Conservation (phyloP, 1,284 basidiomycete species). For the Lentinula novae-zelandiae region DNA sequence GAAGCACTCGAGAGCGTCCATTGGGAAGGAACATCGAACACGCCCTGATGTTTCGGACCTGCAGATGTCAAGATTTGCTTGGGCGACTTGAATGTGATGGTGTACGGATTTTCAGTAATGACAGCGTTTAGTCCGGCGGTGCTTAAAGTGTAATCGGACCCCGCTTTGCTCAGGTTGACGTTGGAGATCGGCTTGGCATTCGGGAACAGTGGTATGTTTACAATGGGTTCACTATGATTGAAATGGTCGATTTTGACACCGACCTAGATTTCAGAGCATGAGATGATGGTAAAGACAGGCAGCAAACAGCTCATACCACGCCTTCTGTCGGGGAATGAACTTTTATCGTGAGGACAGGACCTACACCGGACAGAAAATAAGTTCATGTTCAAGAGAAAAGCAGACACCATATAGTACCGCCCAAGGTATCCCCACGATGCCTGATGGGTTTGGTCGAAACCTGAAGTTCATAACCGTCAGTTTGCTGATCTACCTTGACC, state of each 20-base stretch:
- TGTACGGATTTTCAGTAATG: slow-evolving; percentile 57
- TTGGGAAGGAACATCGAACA: slow-evolving; percentile 62
- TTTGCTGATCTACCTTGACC: slow-evolving; percentile 38
- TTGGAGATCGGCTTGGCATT: slow-evolving; percentile 47
- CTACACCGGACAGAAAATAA: slow-evolving; percentile 23
- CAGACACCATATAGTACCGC: slow-evolving; percentile 35
- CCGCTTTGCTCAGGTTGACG: slow-evolving; percentile 33
- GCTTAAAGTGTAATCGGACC: slow-evolving; percentile 34
- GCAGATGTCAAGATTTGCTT: slow-evolving; percentile 49
- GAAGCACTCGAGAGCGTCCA: slow-evolving; percentile 60
- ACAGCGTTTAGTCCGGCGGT: slow-evolving; percentile 47
- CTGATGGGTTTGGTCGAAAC: slow-evolving; percentile 64
- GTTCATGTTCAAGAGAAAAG: background rate
- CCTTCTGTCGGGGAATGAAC: slow-evolving; percentile 65
- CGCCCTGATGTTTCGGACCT: slow-evolving; percentile 57
- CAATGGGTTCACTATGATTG: slow-evolving; percentile 38
- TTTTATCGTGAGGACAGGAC: slow-evolving; percentile 55
- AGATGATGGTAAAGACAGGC: background rate
- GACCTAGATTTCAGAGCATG: slow-evolving; percentile 22
- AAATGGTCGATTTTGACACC: slow-evolving; percentile 65
- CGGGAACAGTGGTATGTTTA: slow-evolving; percentile 63
- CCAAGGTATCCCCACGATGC: slow-evolving; percentile 67
- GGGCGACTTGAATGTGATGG: slow-evolving; percentile 55
- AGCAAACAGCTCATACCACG: slow-evolving; percentile 28
- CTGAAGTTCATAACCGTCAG: slow-evolving; percentile 50